phyloP scores from a whole-genome alignment of 2,329 filamentous ascomycete genomes.

The Grosmannia clavigera region DNA sequence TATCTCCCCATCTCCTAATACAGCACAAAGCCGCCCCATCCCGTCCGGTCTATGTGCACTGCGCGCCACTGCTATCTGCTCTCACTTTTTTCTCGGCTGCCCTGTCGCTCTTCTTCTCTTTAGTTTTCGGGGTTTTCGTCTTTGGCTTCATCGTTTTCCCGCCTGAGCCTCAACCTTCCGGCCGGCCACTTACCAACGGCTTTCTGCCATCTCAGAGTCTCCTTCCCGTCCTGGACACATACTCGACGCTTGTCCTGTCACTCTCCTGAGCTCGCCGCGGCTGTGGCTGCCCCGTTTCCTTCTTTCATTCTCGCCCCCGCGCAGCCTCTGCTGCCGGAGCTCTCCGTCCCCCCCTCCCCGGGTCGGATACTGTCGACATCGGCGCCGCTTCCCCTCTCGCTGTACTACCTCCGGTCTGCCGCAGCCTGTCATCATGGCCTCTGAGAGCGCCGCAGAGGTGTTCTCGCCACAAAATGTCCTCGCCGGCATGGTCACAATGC shows the following conservation, averaged over 20 bases:
- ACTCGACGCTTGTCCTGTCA: not conserved
- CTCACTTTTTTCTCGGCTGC: not conserved
- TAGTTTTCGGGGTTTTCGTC: not conserved
- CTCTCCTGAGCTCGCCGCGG: not conserved
- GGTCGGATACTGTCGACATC: not conserved
- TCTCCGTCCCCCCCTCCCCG: not conserved
- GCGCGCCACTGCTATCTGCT: not conserved
- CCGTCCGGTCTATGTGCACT: not conserved
- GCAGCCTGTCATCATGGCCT: constrained; percentile 45
- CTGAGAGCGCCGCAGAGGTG: constrained; percentile 51
- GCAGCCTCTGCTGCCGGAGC: not conserved
- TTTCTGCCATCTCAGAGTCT: not conserved
- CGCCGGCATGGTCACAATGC: constrained; percentile 83
- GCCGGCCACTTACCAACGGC: not conserved
- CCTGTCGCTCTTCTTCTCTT: not conserved
- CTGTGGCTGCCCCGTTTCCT: not conserved
- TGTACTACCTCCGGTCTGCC: not conserved
- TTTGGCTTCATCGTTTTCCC: not conserved
- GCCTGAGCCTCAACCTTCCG: not conserved
- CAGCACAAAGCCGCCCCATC: not conserved
- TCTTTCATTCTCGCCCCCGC: not conserved
- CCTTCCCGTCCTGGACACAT: not conserved
- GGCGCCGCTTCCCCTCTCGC: not conserved
- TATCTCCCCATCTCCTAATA: not conserved
- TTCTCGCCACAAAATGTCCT: constrained; percentile 69